phyloP scores from a whole-genome alignment of 805 yeast genomes.

The Metschnikowia reukaufii region DNA sequence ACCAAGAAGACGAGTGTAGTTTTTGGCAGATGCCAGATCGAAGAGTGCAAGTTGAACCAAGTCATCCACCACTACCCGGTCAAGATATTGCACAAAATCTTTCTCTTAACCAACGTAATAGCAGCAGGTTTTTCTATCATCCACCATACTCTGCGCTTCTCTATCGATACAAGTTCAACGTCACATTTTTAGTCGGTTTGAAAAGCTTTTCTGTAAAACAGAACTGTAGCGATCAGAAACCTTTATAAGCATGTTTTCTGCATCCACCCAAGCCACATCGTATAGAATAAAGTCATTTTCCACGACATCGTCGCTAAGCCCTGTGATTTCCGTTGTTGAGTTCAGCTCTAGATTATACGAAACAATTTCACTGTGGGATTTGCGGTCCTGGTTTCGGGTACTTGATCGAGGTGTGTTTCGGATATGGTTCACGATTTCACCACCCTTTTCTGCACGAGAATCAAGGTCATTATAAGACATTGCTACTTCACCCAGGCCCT shows the following conservation, averaged over 20 bases:
- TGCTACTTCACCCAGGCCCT: conserved; percentile 22
- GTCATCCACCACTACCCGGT: conserved; percentile 23
- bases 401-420: conserved; percentile 45
- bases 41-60: conserved; percentile 23
- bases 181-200: conserved; percentile 9
- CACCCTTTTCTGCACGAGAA: neutral
- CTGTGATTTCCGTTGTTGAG: conserved; percentile 21
- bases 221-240: conserved; percentile 26
- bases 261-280: conserved; percentile 24
- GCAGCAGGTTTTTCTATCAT: conserved; percentile 24
- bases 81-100: conserved; percentile 19
- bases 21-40: conserved; percentile 15
- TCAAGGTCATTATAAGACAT: conserved; percentile 11
- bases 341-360: conserved; percentile 34
- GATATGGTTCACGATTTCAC: conserved; percentile 44
- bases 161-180: conserved; percentile 6
- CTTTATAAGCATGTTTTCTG: conserved; percentile 18
- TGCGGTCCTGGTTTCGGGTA: conserved; percentile 73
- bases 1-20: conserved; percentile 21
- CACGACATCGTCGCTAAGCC: conserved; percentile 10
- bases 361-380: conserved; percentile 56
- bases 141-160: conserved; percentile 21
- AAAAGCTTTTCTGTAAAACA: conserved; percentile 18
- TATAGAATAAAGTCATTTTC: conserved; percentile 22
- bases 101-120: conserved; percentile 13